A percentile compares a stretch with the other conserved stretches of the same genome.
Evolutionary conservation across 1,139 yeast genomes (phyloP).

Genomic region (Blastobotrys indianensis): DNA sequence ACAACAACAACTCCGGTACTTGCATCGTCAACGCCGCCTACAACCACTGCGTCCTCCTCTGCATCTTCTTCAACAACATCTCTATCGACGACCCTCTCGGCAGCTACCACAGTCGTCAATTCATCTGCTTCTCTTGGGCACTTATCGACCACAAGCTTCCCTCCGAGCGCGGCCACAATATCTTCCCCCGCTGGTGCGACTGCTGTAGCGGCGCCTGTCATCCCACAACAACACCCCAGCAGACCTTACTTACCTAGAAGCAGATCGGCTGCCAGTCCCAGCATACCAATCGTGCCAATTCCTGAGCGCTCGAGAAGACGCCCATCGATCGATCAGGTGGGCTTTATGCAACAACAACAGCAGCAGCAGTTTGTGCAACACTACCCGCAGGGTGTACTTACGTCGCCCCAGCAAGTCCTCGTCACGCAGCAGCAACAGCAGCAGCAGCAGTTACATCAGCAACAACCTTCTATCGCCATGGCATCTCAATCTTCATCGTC

Average conservation of each 20-base stretch:
- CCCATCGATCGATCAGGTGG: slow-evolving; percentile 1
- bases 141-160: too few relatives aligned
- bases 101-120: background rate
- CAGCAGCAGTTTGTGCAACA: background rate
- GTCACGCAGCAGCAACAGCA: background rate
- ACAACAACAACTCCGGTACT: background rate
- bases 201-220: background rate
- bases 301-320: slow-evolving; percentile 2
- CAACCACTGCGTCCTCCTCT: background rate
- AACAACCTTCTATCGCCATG: background rate
- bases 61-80: background rate
- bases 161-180: background rate
- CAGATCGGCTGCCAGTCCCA: too few relatives aligned
- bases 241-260: too few relatives aligned
- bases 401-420: too few relatives aligned
- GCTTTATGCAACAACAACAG: background rate
- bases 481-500: too few relatives aligned
- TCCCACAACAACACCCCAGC: background rate
- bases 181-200: slow-evolving; percentile 1
- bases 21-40: background rate
- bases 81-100: background rate
- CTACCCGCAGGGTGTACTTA: background rate
- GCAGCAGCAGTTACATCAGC: background rate
- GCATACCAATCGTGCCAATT: too few relatives aligned
- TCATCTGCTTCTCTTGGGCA: too few relatives aligned